Percentiles rank a stretch among this genome's conserved stretches.
phyloP scores from a whole-genome alignment of 2,329 filamentous ascomycete genomes.

The Sclerotinia nivalis region DNA sequence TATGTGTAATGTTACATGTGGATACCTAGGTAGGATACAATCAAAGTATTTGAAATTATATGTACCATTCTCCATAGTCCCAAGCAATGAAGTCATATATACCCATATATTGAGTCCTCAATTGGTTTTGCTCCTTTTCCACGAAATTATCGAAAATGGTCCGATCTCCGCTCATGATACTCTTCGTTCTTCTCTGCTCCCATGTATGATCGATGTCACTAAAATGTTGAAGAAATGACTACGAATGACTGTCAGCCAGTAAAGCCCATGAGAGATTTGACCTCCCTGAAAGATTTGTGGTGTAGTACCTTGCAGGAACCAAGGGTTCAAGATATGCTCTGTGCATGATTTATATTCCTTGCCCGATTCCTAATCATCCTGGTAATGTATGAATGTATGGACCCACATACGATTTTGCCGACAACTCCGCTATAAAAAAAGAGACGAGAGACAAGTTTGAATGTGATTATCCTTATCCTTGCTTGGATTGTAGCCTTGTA shows the following conservation, averaged over 20 bases:
- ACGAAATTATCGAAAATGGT: neutral
- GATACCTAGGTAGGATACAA: neutral
- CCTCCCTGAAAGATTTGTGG: neutral
- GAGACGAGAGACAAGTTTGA: neutral
- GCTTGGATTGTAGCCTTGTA: conserved; percentile 1
- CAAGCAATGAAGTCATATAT: neutral
- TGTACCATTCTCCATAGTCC: neutral
- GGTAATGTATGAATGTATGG: too few species aligned
- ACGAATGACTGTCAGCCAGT: neutral
- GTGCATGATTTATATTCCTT: neutral
- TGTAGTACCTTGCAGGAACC: conserved; percentile 11
- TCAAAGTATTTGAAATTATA: neutral
- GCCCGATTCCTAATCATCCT: neutral
- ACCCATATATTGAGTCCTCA: neutral
- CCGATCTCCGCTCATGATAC: neutral
- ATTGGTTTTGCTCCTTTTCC: neutral
- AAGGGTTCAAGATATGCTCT: conserved; percentile 6
- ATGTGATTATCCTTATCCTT: conserved; percentile 8
- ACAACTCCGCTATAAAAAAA: neutral
- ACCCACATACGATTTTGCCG: neutral
- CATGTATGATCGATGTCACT: neutral
- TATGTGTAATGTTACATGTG: neutral
- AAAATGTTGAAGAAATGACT: neutral
- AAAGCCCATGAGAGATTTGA: neutral
- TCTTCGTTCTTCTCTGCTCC: neutral